A percentile compares a stretch with the other conserved stretches of the same genome.
Evolutionary conservation across 345 rosid genomes (phyloP).

Genomic region (Brassica juncea): DNA sequence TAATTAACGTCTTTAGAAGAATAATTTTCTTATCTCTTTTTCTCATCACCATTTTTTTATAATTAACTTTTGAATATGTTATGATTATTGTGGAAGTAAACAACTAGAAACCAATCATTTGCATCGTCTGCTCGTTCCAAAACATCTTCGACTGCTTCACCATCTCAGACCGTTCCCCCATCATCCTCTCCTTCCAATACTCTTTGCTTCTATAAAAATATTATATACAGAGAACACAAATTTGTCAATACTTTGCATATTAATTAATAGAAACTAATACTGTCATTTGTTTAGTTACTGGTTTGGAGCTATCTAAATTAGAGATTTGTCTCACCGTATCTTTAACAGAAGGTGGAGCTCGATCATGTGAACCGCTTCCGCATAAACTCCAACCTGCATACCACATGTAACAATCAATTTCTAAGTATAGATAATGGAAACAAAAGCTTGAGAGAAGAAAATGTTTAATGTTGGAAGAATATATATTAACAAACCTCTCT

Average conservation of each 20-base stretch:
- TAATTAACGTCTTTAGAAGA: too few relatives aligned
- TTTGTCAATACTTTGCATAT: not conserved
- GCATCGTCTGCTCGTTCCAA: constrained; percentile 70
- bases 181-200: constrained; percentile 68
- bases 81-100: not conserved
- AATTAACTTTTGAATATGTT: not conserved
- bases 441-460: not conserved
- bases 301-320: not conserved
- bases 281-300: not conserved
- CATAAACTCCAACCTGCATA: constrained; percentile 75
- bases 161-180: constrained; percentile 58
- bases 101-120: constrained; percentile 57
- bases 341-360: constrained; percentile 72
- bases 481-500: constrained; percentile 66
- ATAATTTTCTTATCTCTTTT: not conserved
- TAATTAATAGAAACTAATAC: not conserved
- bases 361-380: constrained; percentile 70
- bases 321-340: constrained; percentile 49
- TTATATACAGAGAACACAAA: not conserved
- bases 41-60: not conserved
- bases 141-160: constrained; percentile 72
- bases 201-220: constrained; percentile 61
- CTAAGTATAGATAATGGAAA: not conserved
- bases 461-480: constrained; percentile 9
- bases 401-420: not conserved